Percentiles rank a stretch among this genome's conserved stretches.
phyloP scores from a whole-genome alignment of 345 rosid species.

The Diplotaxis tenuifolia region DNA sequence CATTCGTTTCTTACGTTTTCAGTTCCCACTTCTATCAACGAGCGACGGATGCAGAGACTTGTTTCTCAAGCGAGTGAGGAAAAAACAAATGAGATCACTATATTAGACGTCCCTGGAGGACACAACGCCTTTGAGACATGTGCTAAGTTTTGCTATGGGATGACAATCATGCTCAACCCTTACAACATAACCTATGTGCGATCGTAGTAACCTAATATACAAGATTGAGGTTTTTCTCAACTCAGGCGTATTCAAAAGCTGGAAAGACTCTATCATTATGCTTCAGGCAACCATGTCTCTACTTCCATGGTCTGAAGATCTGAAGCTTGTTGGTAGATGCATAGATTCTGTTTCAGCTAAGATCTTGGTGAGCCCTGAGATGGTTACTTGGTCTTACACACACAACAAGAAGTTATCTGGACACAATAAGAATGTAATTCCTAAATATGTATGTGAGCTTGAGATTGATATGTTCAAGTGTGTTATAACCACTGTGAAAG shows the following conservation, averaged over 20 bases:
- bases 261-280: constrained; percentile 95
- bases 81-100: constrained; percentile 51
- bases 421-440: constrained; percentile 51
- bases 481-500: constrained; percentile 61
- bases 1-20: background rate
- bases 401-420: constrained; percentile 65
- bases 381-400: constrained; percentile 84
- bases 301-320: constrained; percentile 82
- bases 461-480: constrained; percentile 72
- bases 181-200: constrained; percentile 81
- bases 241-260: constrained; percentile 78
- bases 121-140: constrained; percentile 86
- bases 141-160: constrained; percentile 93
- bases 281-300: constrained; percentile 81
- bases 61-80: constrained; percentile 53
- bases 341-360: constrained; percentile 82
- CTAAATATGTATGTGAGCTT: constrained; percentile 74
- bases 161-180: constrained; percentile 81
- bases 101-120: constrained; percentile 82
- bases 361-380: constrained; percentile 69
- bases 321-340: constrained; percentile 83
- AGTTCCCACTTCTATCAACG: no score
- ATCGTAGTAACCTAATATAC: constrained; percentile 71
- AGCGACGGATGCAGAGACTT: constrained; percentile 69
- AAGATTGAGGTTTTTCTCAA: constrained; percentile 85